Base-by-base conservation (phyloP, 441 rosid genomes). In the Eruca vesicaria region DNA sequence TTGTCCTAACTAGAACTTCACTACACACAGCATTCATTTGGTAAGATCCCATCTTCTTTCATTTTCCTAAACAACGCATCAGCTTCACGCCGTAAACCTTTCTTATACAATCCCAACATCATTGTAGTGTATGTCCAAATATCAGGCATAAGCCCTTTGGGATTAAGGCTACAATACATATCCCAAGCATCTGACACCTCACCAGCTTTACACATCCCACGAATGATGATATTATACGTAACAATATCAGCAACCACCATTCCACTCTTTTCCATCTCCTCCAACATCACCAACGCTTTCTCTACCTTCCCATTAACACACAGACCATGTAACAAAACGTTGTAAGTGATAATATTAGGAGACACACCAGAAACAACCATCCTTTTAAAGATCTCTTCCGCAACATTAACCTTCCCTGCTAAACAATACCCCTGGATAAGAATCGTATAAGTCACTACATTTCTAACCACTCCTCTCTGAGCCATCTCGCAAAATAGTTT, bases 11-110 rank as follows among this genome's bases (percentile, higher is more conserved):
- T 10, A 64, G 19, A 32, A 33, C 72, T 8, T 71, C 45, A 35
- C 68, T 76, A 69, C 35, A 21, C 29, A 4, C 58, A 55, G 14
- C 63, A 53, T 26, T 61, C 74, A 19, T 81, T 70, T 48, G 89
- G 87, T 16, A 59, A 68, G 63, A 57, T 57, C 38, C 65, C 29
- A 38, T 69, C 73, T 3, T 57, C 38, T 58, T 57, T 38, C 73
- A 69, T 57, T 38, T 16, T 15, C 6, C 50, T 69, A 69, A 57
- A 57, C 56, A 69, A 35, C 6, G 61, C 63, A 35, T 69, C 64
- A 9, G 55, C 53, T n/a, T 69, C 73, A 28, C 56, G 65, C 65
- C 73, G n/a, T 2, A 36, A 11, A 1, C 64, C 28, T 26, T 57
- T 57, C 73, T 8, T 57, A 14, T 52, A 14, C 56, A 69, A 57